phyloP scores from a whole-genome alignment of 805 yeast genomes.

The Pichia gijzeniarum region DNA sequence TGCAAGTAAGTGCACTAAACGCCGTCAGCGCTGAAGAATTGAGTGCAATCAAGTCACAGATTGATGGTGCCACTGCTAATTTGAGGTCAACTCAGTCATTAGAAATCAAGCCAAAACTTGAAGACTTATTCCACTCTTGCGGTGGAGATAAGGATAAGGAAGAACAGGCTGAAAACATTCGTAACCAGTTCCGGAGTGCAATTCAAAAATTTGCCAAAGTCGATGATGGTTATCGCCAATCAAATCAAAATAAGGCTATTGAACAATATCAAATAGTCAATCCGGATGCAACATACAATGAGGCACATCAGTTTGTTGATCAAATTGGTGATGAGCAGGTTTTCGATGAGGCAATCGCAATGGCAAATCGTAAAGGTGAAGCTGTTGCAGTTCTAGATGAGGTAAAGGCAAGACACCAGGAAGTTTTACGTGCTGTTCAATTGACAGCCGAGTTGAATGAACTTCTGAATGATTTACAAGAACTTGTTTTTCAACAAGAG shows the following conservation, averaged over 20 bases:
- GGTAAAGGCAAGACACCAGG: constrained; percentile 93
- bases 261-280: constrained; percentile 88
- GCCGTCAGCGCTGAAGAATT: constrained; percentile 70
- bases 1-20: constrained; percentile 64
- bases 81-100: constrained; percentile 67
- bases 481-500: constrained; percentile 92
- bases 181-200: constrained; percentile 75
- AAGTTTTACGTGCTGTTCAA: constrained; percentile 88
- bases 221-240: constrained; percentile 81
- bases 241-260: constrained; percentile 80
- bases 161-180: constrained; percentile 84
- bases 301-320: constrained; percentile 78
- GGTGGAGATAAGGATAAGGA: constrained; percentile 71
- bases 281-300: constrained; percentile 78
- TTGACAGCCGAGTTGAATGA: constrained; percentile 94
- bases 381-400: constrained; percentile 93
- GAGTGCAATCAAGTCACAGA: constrained; percentile 60
- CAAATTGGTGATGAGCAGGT: constrained; percentile 85
- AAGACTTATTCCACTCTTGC: constrained; percentile 65
- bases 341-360: constrained; percentile 86
- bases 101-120: constrained; percentile 68
- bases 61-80: constrained; percentile 71
- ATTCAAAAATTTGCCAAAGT: constrained; percentile 83
- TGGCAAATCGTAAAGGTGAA: constrained; percentile 86
- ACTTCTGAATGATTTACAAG: constrained; percentile 93